A percentile compares a stretch with the other conserved stretches of the same genome.
These are phyloP conservation scores for Lentinula detonsa DNA, from an alignment of 768 basidiomycete species.

Conservation along the genomic window DNA sequence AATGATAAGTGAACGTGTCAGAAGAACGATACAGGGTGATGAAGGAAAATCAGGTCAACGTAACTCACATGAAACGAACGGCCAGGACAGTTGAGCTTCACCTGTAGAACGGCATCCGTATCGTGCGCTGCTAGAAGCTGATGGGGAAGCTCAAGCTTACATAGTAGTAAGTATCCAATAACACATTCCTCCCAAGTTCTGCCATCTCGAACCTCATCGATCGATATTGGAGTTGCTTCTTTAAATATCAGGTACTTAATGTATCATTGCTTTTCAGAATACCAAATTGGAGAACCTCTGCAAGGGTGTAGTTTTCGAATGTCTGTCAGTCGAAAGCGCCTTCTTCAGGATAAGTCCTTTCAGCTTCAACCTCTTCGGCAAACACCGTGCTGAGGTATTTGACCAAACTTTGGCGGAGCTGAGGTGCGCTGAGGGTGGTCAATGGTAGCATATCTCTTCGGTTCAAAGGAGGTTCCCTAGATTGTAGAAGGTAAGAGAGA, in stretches of 20 bases:
- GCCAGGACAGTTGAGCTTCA: slow-evolving; percentile 88
- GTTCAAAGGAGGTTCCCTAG: slow-evolving; percentile 25
- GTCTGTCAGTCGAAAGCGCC: slow-evolving; percentile 40
- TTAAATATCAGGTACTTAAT: slow-evolving; percentile 11
- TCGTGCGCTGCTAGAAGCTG: neutral
- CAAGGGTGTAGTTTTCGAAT: slow-evolving; percentile 76
- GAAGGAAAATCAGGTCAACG: neutral
- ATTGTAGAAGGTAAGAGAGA: slow-evolving; percentile 39
- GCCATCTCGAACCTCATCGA: slow-evolving; percentile 41
- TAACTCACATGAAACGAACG: slow-evolving; percentile 80
- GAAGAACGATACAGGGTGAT: neutral
- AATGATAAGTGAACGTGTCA: neutral
- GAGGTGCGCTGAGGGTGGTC: slow-evolving; percentile 43
- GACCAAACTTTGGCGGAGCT: slow-evolving; percentile 47
- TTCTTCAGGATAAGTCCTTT: slow-evolving; percentile 85
- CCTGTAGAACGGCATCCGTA: slow-evolving; percentile 24
- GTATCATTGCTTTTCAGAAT: slow-evolving; percentile 20
- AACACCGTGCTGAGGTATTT: slow-evolving; percentile 60
- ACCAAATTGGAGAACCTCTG: slow-evolving; percentile 70
- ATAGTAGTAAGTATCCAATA: slow-evolving; percentile 66
- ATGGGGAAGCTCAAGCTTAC: slow-evolving; percentile 30
- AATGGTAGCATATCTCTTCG: slow-evolving; percentile 30
- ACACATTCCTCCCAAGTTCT: slow-evolving; percentile 65
- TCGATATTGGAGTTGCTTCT: slow-evolving; percentile 12
- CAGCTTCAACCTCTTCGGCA: slow-evolving; percentile 67